These are phyloP conservation scores for Pycnococcus provasolii DNA, from an alignment of 139 green algal species.

Conservation along the genomic window DNA sequence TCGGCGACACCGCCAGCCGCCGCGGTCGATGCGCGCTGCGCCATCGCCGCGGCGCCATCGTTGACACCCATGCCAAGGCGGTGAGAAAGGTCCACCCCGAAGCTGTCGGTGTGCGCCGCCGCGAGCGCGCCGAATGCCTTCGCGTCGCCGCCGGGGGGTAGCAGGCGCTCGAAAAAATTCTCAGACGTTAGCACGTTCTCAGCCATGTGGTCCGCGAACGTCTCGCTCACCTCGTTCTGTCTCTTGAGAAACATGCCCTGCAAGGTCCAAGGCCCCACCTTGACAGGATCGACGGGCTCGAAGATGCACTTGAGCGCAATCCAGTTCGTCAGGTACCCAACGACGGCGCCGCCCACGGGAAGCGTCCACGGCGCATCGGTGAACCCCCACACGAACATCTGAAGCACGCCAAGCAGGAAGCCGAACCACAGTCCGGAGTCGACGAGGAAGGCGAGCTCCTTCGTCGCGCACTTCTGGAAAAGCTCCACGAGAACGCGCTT, in stretches of 20 bases:
- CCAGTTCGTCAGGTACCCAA: slow-evolving; percentile 32
- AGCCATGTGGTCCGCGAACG: slow-evolving; percentile 21
- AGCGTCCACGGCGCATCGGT: slow-evolving; percentile 28
- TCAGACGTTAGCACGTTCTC: slow-evolving; percentile 20
- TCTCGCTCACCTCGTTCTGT: slow-evolving; percentile 24
- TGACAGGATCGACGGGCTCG: slow-evolving; percentile 26
- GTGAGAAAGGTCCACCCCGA: no score
- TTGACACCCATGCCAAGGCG: no score
- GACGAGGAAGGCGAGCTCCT: slow-evolving; percentile 27
- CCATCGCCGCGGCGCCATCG: not conserved
- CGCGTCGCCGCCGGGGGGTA: not conserved
- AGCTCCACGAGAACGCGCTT: slow-evolving; percentile 13
- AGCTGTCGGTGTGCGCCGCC: no score
- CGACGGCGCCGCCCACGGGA: slow-evolving; percentile 20
- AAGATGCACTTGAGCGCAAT: slow-evolving; percentile 33
- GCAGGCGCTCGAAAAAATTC: slow-evolving; percentile 25
- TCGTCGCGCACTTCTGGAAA: slow-evolving; percentile 21
- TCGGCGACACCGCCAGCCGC: not conserved
- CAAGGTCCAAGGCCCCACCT: slow-evolving; percentile 15
- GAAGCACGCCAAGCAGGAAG: slow-evolving; percentile 29
- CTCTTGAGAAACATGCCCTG: slow-evolving; percentile 30
- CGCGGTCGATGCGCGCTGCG: not conserved
- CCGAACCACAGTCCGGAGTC: slow-evolving; percentile 29
- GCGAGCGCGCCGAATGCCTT: no score
- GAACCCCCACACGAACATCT: slow-evolving; percentile 28